Conservation (phyloP, 305 asterid species). For the Solanum hybrid region DNA sequence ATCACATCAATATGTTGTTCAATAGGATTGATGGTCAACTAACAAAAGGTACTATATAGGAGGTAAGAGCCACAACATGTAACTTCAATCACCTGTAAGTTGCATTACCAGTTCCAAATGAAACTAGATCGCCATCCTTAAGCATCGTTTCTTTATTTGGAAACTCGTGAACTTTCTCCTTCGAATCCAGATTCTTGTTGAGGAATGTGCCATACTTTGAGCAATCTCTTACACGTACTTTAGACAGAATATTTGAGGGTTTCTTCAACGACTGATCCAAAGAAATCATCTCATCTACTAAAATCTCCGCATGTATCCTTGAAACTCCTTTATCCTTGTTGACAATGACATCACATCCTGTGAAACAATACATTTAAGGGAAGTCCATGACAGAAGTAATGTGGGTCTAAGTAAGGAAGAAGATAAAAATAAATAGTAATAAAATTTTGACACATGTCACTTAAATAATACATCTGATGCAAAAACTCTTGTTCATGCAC, state of each 20-base stretch:
- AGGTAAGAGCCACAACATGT: not conserved
- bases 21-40: not conserved
- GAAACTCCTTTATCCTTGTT: slow-evolving; percentile 92
- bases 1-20: not conserved
- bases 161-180: slow-evolving; percentile 71
- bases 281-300: slow-evolving; percentile 72
- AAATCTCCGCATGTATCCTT: slow-evolving; percentile 88
- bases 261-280: slow-evolving; percentile 36
- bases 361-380: slow-evolving; percentile 5
- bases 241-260: slow-evolving; percentile 32
- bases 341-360: slow-evolving; percentile 80
- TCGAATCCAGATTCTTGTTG: slow-evolving; percentile 27
- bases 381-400: not conserved
- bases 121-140: slow-evolving; percentile 66
- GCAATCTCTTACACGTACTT: slow-evolving; percentile 72
- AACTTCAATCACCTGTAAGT: slow-evolving; percentile 53
- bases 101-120: slow-evolving; percentile 92
- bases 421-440: not conserved
- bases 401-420: not conserved
- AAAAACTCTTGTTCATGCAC: not conserved
- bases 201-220: slow-evolving; percentile 90
- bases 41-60: not conserved
- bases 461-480: not conserved
- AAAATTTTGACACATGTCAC: not conserved
- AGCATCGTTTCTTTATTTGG: slow-evolving; percentile 56